Evolutionary conservation across 768 basidiomycete genomes (phyloP), one percentile per base, ranked within the genome.

Genomic region (Asterophora parasitica): DNA sequence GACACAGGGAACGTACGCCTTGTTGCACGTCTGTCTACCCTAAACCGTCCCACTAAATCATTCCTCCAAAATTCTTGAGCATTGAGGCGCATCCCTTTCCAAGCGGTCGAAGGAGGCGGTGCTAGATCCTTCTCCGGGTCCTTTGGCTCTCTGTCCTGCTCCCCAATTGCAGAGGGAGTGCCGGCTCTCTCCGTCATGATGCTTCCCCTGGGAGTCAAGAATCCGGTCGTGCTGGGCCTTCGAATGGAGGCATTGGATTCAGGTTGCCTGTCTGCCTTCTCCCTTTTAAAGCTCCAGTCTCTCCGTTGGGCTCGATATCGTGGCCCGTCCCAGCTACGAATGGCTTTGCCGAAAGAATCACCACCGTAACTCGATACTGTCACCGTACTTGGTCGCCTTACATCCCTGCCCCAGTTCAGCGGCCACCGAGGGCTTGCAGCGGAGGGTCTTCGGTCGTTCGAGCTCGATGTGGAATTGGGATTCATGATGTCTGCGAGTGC

Each of bases 41-140:
- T 82, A 64, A 82, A 87, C 46, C 74, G 68, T 10, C 87, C 87
- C 32, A 82, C 73, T 30, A 77, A 66, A 8, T 74, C 74, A 56
- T 82, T 85, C 41, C 70, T 67, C 88, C 87, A 90, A 49, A 80
- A 67, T 55, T 89, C 87, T 48, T 80, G 77, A 23, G 74, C 65
- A 41, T 74, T 73, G 13, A 77, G 59, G 28, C 56, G 54, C 77
- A 81, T 80, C 15, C 77, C 78, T 48, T 61, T 70, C 74, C 74
- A 76, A 19, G 53, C 58, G 19, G 54, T 35, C 34, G 57, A 50
- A 23, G 51, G 20, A 61, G 43, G 59, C 58, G 30, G 30, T 31
- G 15, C 59, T 58, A 17, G 60, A 50, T 51, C 49, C 27, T 42
- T 51, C 26, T 53, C 46, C 38, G 19, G 39, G 15, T 48, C 47